phyloP scores from a whole-genome alignment of 2,329 filamentous ascomycete species.

The Cordyceps farinosa region DNA sequence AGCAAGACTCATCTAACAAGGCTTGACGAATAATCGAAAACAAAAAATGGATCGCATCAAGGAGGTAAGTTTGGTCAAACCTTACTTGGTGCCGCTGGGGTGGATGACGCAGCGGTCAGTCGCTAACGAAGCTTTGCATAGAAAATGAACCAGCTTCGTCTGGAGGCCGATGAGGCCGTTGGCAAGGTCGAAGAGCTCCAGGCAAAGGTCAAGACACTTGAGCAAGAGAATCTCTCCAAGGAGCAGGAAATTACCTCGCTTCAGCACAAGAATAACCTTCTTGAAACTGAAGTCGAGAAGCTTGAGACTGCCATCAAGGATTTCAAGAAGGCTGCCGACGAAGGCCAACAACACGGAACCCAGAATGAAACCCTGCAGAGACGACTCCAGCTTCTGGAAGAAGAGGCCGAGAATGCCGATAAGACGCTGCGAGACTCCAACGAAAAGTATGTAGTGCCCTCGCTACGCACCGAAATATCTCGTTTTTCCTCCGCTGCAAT shows the following conservation, averaged over 20 bases:
- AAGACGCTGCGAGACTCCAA: constrained; percentile 95
- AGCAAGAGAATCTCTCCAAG: constrained; percentile 93
- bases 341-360: constrained; percentile 76
- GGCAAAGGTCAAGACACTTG: constrained; percentile 79
- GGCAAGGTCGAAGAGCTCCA: constrained; percentile 84
- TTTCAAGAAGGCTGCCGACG: constrained; percentile 79
- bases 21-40: constrained; percentile 21
- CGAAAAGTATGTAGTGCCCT: constrained; percentile 74
- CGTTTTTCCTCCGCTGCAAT: not conserved
- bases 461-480: not conserved
- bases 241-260: constrained; percentile 98
- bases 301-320: constrained; percentile 80
- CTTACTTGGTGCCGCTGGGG: not conserved
- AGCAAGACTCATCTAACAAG: constrained; percentile 14
- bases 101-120: constrained; percentile 17
- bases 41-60: constrained; percentile 80
- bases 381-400: constrained; percentile 92
- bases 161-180: constrained; percentile 84
- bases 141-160: constrained; percentile 93
- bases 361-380: constrained; percentile 90
- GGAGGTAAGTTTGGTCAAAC: constrained; percentile 60
- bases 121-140: constrained; percentile 38
- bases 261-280: constrained; percentile 88
- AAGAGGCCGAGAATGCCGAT: constrained; percentile 95
- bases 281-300: constrained; percentile 91